Evolutionary conservation across 2,329 filamentous ascomycete genomes (phyloP).

Genomic region (Xylaria sp.): DNA sequence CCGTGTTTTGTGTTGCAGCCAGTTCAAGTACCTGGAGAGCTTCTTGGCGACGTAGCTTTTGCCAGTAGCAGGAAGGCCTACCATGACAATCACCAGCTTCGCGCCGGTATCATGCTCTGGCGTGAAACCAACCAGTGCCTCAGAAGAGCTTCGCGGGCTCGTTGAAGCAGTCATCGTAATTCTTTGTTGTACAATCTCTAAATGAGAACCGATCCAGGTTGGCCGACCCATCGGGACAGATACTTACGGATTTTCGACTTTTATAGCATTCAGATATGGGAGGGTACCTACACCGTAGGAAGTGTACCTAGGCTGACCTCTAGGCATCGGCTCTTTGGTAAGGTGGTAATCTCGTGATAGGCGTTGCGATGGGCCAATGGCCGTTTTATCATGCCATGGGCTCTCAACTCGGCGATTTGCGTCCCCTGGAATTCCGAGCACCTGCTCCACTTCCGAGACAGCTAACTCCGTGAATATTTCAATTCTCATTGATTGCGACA

Average conservation of each 20-base stretch:
- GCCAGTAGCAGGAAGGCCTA: slow-evolving; percentile 33
- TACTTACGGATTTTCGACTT: not conserved
- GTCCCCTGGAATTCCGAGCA: slow-evolving; percentile 11
- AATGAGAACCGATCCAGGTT: not conserved
- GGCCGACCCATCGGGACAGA: not conserved
- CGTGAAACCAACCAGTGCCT: slow-evolving; percentile 31
- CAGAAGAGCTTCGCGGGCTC: slow-evolving; percentile 22
- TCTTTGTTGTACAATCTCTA: slow-evolving; percentile 7
- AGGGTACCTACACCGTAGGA: not conserved
- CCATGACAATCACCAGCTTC: slow-evolving; percentile 35
- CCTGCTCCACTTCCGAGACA: slow-evolving; percentile 14
- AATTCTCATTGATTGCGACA: not conserved
- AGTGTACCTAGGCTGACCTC: not conserved
- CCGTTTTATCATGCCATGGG: slow-evolving; percentile 23
- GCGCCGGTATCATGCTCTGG: slow-evolving; percentile 25
- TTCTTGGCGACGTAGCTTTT: slow-evolving; percentile 38
- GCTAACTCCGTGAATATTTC: not conserved
- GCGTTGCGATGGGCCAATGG: slow-evolving; percentile 26
- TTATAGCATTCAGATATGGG: not conserved
- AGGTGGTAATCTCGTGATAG: slow-evolving; percentile 24
- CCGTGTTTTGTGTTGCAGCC: slow-evolving; percentile 31
- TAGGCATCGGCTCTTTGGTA: slow-evolving; percentile 8
- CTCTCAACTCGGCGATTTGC: slow-evolving; percentile 19
- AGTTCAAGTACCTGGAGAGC: slow-evolving; percentile 31
- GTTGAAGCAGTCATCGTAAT: slow-evolving; percentile 18